phyloP scores from a whole-genome alignment of 805 yeast species.

The Candida andamanensis region DNA sequence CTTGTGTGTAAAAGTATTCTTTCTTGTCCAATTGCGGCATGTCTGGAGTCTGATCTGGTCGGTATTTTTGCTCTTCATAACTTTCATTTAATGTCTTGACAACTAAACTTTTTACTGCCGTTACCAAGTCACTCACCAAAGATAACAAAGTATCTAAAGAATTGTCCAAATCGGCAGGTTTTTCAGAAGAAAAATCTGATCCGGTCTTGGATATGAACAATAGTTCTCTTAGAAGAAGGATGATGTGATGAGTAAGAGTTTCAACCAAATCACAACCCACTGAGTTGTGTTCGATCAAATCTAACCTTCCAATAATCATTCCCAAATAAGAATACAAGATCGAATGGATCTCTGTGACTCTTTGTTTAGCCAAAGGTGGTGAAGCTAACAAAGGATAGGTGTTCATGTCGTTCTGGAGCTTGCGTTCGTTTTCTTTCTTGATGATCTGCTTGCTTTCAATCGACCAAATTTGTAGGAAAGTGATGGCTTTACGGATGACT shows the following conservation, averaged over 20 bases:
- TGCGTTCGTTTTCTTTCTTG: slow-evolving; percentile 29
- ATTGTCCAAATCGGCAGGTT: slow-evolving; percentile 40
- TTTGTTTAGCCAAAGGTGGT: slow-evolving; percentile 59
- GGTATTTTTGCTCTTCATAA: slow-evolving; percentile 25
- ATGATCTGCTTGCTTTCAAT: slow-evolving; percentile 49
- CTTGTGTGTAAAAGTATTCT: slow-evolving; percentile 53
- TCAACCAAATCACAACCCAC: slow-evolving; percentile 67
- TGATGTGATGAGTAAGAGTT: slow-evolving; percentile 62
- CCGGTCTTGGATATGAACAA: slow-evolving; percentile 53
- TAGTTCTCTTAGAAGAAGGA: slow-evolving; percentile 57
- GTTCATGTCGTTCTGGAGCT: slow-evolving; percentile 31
- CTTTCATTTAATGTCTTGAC: slow-evolving; percentile 45
- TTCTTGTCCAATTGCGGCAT: slow-evolving; percentile 2
- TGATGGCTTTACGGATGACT: slow-evolving; percentile 58
- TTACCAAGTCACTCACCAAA: slow-evolving; percentile 59
- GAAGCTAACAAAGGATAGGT: slow-evolving; percentile 41
- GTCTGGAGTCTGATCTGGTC: slow-evolving; percentile 1
- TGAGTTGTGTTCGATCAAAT: slow-evolving; percentile 68
- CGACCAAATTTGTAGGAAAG: slow-evolving; percentile 70
- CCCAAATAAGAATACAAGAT: slow-evolving; percentile 58
- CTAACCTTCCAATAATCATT: slow-evolving; percentile 68
- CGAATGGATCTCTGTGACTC: slow-evolving; percentile 62
- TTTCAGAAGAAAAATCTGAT: slow-evolving; percentile 32
- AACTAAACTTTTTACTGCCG: slow-evolving; percentile 59
- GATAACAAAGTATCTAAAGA: slow-evolving; percentile 55